A percentile compares a stretch with the other conserved stretches of the same genome.
Evolutionary conservation across 768 basidiomycete genomes (phyloP).

Genomic region (Pleurotus sapidus): DNA sequence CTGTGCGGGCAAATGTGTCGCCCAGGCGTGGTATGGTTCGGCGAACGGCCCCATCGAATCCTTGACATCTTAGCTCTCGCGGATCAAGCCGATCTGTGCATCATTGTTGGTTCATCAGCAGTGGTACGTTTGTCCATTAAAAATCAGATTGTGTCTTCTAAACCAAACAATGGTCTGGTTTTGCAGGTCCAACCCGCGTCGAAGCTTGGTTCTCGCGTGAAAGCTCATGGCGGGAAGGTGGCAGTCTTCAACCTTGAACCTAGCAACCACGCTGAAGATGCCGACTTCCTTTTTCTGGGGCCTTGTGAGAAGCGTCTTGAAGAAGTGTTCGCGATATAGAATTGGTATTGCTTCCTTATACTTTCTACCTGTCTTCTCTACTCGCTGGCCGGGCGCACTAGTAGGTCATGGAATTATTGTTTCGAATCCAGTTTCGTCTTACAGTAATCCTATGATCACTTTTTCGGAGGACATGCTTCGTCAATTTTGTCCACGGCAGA

Average conservation of each 20-base stretch:
- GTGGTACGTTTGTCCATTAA: conserved; percentile 16
- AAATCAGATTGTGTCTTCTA: neutral
- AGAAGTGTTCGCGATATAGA: conserved; percentile 3
- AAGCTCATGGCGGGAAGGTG: conserved; percentile 28
- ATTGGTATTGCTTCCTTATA: no score
- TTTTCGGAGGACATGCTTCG: conserved; percentile 49
- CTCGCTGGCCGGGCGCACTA: no score
- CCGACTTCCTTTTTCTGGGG: conserved; percentile 32
- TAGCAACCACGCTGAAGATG: conserved; percentile 18
- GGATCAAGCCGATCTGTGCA: conserved; percentile 25
- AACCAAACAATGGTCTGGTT: neutral
- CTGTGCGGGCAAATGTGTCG: conserved; percentile 27
- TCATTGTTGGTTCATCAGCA: conserved; percentile 38
- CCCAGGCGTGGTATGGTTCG: conserved; percentile 42
- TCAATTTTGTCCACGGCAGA: conserved; percentile 65
- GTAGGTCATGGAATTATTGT: conserved; percentile 26
- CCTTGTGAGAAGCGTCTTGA: conserved; percentile 23
- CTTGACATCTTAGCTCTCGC: conserved; percentile 24
- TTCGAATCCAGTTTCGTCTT: conserved; percentile 34
- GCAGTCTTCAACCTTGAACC: conserved; percentile 35
- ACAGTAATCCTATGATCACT: conserved; percentile 69
- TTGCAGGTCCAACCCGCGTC: conserved; percentile 26
- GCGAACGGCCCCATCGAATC: conserved; percentile 26
- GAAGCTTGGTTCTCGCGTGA: conserved; percentile 20
- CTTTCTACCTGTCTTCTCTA: no score